A percentile compares a stretch with the other conserved stretches of the same genome.
phyloP scores from a whole-genome alignment of 139 green algal species.

The Chlamydomonas sphaeroides region DNA sequence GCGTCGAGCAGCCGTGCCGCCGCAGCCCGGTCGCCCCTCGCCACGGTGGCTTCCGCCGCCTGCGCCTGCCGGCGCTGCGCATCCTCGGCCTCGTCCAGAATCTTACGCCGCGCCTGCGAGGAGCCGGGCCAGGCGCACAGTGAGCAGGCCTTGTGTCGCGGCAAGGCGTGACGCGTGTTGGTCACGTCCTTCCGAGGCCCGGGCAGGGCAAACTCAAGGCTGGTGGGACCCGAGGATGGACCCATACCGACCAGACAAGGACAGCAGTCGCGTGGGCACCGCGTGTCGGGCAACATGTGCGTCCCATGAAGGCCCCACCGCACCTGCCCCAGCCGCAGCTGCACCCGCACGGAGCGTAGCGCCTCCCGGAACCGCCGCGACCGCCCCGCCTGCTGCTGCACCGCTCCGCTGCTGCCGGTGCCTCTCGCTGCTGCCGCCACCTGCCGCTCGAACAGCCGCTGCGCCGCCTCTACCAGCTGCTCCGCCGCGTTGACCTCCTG shows the following conservation, averaged over 20 bases:
- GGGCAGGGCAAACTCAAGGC: too few relatives aligned
- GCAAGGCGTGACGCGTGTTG: too few relatives aligned
- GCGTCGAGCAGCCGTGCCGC: slow-evolving; percentile 13
- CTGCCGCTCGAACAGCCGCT: slow-evolving; percentile 4
- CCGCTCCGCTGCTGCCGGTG: background rate
- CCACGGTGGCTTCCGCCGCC: background rate
- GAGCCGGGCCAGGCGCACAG: too few relatives aligned
- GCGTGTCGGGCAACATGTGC: too few relatives aligned
- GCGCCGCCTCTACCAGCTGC: background rate
- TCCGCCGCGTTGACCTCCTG: background rate
- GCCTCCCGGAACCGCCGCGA: background rate
- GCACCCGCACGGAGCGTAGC: slow-evolving; percentile 48
- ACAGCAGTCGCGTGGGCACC: too few relatives aligned
- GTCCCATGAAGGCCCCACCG: too few relatives aligned
- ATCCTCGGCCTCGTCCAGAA: slow-evolving; percentile 19
- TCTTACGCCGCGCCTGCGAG: background rate
- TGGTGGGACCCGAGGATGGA: too few relatives aligned
- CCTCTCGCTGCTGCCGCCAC: background rate
- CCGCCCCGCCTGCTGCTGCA: background rate
- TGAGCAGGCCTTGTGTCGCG: too few relatives aligned
- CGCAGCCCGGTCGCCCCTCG: background rate
- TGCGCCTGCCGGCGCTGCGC: background rate
- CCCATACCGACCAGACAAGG: too few relatives aligned
- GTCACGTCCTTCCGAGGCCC: too few relatives aligned
- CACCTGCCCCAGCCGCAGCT: slow-evolving; percentile 57